Percentiles rank a stretch among this genome's conserved stretches.
Evolutionary conservation across 1,284 basidiomycete species (phyloP).

Genomic region (Trichosporon asahii): DNA sequence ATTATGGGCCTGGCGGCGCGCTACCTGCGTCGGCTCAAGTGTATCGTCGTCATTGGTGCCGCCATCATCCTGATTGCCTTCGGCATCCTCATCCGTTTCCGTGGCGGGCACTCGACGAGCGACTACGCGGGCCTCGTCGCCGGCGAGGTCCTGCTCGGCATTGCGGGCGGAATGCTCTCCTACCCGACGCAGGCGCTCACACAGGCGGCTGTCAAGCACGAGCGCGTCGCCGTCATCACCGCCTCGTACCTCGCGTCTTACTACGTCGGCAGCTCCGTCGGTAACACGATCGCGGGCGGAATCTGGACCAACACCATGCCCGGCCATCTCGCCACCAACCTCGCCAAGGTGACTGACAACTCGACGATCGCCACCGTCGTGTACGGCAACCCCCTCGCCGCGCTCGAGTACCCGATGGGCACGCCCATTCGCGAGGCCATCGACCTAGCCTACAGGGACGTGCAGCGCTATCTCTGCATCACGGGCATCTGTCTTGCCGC

Average conservation of each 20-base stretch:
- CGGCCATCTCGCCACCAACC: slow-evolving; percentile 19
- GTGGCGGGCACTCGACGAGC: slow-evolving; percentile 38
- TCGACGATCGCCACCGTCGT: slow-evolving; percentile 40
- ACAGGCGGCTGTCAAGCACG: slow-evolving; percentile 51
- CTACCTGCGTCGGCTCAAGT: slow-evolving; percentile 49
- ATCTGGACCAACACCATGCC: slow-evolving; percentile 46
- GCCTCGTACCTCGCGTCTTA: slow-evolving; percentile 51
- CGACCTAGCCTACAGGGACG: slow-evolving; percentile 37
- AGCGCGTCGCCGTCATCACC: slow-evolving; percentile 50
- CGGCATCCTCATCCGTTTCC: slow-evolving; percentile 52
- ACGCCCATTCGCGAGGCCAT: slow-evolving; percentile 45
- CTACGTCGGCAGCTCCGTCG: slow-evolving; percentile 51
- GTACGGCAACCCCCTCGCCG: slow-evolving; percentile 41
- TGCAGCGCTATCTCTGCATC: slow-evolving; percentile 43
- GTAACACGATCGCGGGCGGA: slow-evolving; percentile 50
- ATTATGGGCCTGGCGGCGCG: slow-evolving; percentile 47
- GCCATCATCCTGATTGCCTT: slow-evolving; percentile 42
- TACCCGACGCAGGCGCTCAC: slow-evolving; percentile 52
- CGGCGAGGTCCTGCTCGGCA: slow-evolving; percentile 52
- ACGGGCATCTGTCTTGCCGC: slow-evolving; percentile 41
- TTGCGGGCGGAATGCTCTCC: slow-evolving; percentile 50
- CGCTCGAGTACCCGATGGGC: slow-evolving; percentile 41
- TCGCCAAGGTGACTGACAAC: slow-evolving; percentile 30
- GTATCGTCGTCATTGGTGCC: slow-evolving; percentile 47
- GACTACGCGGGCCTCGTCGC: slow-evolving; percentile 47